Base-by-base conservation (phyloP, 2,329 filamentous ascomycete genomes). In the Trichoderma koningii region DNA sequence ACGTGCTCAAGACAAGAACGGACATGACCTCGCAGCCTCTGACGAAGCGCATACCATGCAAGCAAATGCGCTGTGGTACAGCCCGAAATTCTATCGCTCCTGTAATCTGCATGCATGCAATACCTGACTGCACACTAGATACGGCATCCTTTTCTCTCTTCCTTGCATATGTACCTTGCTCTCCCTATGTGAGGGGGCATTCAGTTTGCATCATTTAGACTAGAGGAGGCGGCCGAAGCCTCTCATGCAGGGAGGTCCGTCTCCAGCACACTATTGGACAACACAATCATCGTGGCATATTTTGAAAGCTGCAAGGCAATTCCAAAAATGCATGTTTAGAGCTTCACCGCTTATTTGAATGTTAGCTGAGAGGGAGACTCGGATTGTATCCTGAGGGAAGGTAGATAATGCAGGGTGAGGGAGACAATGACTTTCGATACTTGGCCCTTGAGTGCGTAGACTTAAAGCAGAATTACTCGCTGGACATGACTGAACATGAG, bases 291-390 rank as follows among this genome's bases (percentile, higher is more conserved):
- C 14, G 48, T 53, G 48, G 23, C 50, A n/a, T 26, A 34, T 34
- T 62, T 7, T 62, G 41, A 45, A 19, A 41, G 14, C 17, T 53
- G 48, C 30, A 34, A 42, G 48, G 6, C 4, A 52, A 53, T 62
- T 5, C 10, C 21, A 5, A 53, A n/a, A n/a, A 5, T 2, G 3
- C 21, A 42, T 21, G 14, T 42, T 1, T 6, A 52, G 15, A 5
- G 38, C 59, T 62, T 62, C 59, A 62, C 59, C 59, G 59, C 59
- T 62, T 53, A 21, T 62, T 62, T 53, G 2, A 12, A n/a, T 5
- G 30, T 12, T 3, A 7, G 14, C 7, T 34, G 12, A 7, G 9
- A 34, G 14, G 19, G 12, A 38, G 34, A 23, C 30, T 28, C 17
- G 2, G 21, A 23, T 28, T 15, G 17, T n/a, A 19, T 23, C 15